These are phyloP conservation scores for Alternaria sp. DNA, from an alignment of 2,329 filamentous ascomycete species.

Conservation along the genomic window DNA sequence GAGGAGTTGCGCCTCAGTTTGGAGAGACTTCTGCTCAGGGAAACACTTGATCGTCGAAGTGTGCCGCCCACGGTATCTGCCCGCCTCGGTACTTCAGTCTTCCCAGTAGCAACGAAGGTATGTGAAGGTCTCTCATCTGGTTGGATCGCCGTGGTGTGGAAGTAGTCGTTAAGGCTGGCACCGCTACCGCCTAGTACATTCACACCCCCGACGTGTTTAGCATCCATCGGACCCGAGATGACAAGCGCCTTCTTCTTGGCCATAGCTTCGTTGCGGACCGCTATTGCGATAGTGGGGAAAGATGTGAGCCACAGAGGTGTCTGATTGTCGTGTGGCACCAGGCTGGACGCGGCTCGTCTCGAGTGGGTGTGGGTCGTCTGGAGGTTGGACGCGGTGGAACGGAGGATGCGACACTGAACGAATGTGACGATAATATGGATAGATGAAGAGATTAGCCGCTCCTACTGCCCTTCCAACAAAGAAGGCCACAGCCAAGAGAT, in stretches of 20 bases:
- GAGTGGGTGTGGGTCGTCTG: slow-evolving; percentile 18
- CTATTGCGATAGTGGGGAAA: slow-evolving; percentile 3
- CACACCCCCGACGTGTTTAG: slow-evolving; percentile 41
- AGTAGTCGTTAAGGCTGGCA: slow-evolving; percentile 27
- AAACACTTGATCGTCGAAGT: slow-evolving; percentile 34
- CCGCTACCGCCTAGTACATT: slow-evolving; percentile 29
- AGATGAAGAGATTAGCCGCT: not conserved
- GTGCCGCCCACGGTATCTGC: slow-evolving; percentile 34
- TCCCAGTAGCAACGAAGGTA: slow-evolving; percentile 29
- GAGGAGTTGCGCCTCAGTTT: slow-evolving; percentile 25
- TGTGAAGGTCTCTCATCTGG: slow-evolving; percentile 38
- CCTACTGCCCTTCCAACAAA: not conserved
- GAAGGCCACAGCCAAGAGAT: slow-evolving; percentile 8
- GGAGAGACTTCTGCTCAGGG: slow-evolving; percentile 35
- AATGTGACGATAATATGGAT: not conserved
- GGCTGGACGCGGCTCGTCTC: slow-evolving; percentile 30
- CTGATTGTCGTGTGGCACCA: slow-evolving; percentile 11
- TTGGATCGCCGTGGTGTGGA: slow-evolving; percentile 22
- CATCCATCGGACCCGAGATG: slow-evolving; percentile 44
- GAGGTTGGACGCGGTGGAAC: not conserved
- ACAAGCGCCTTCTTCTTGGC: slow-evolving; percentile 30
- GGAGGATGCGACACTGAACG: slow-evolving; percentile 7
- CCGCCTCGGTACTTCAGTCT: slow-evolving; percentile 32
- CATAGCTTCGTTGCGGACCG: slow-evolving; percentile 14
- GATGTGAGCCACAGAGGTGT: slow-evolving; percentile 10